A percentile compares a stretch with the other conserved stretches of the same genome.
Conservation (phyloP, 2,329 filamentous ascomycete species). For the Ambrosiella beaveri region DNA sequence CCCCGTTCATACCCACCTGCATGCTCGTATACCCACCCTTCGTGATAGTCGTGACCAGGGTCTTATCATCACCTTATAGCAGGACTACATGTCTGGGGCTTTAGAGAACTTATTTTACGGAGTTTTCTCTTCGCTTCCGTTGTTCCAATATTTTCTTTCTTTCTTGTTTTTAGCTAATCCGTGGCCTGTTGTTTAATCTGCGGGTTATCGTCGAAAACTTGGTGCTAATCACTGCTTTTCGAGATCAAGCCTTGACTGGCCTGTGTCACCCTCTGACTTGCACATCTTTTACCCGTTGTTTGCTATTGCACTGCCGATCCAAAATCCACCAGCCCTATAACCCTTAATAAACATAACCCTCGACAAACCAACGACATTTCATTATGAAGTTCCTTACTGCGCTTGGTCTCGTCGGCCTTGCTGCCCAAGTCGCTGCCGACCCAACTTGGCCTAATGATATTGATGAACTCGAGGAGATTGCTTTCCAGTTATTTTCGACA, state of each 20-base stretch:
- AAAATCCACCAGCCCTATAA: too few species aligned
- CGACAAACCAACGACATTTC: neutral
- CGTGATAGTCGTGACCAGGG: neutral
- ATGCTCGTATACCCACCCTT: neutral
- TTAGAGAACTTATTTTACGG: neutral
- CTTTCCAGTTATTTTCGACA: slow-evolving; percentile 40
- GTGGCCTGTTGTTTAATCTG: neutral
- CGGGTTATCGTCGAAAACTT: neutral
- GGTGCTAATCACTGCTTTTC: neutral
- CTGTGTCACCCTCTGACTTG: neutral
- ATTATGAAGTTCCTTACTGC: slow-evolving; percentile 15
- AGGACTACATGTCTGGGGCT: neutral
- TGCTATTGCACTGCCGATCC: too few species aligned
- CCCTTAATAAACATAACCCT: neutral
- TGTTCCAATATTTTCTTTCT: neutral
- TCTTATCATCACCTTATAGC: neutral
- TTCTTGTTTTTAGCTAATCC: neutral
- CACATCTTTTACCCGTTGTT: neutral
- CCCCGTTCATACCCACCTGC: neutral
- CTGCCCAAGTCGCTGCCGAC: slow-evolving; percentile 22
- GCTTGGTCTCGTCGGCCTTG: slow-evolving; percentile 23
- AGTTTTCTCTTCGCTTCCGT: neutral
- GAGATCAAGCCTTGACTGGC: neutral
- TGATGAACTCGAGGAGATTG: slow-evolving; percentile 47
- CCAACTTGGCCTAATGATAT: slow-evolving; percentile 43